Conservation (phyloP, 2,329 filamentous ascomycete genomes). For the Pestalotiopsis sp. region DNA sequence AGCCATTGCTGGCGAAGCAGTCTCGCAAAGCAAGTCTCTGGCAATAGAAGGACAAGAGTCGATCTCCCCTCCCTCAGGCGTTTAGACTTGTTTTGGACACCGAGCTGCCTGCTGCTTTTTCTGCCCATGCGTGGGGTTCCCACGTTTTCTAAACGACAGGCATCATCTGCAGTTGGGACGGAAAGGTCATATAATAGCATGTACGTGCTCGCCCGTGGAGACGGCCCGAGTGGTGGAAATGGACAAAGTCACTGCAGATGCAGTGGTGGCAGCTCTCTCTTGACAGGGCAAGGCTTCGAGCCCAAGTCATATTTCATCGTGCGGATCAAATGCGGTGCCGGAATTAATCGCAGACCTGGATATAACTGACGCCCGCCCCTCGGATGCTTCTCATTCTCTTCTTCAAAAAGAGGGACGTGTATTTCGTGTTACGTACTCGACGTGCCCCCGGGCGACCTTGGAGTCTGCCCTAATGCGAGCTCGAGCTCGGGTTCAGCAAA, state of each 20-base stretch:
- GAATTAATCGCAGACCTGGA: neutral
- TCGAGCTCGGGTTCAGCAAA: neutral
- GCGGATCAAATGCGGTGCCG: neutral
- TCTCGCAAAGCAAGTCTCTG: neutral
- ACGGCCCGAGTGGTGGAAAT: neutral
- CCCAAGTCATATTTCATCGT: neutral
- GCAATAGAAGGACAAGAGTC: neutral
- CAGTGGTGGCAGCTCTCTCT: neutral
- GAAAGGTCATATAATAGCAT: neutral
- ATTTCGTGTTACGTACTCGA: neutral
- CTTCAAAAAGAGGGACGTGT: neutral
- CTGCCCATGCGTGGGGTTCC: neutral
- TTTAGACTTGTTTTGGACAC: slow-evolving; percentile 3
- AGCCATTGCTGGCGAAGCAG: slow-evolving; percentile 11
- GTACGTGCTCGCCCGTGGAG: neutral
- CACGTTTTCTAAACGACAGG: neutral
- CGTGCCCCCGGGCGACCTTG: neutral
- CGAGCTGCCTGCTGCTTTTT: neutral
- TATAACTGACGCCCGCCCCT: neutral
- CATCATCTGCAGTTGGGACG: neutral
- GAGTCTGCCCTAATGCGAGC: neutral
- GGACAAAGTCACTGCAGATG: neutral
- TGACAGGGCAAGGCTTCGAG: neutral
- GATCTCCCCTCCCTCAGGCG: neutral
- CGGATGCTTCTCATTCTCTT: neutral